Evolutionary conservation across 2,329 filamentous ascomycete species (phyloP).

Genomic region (Lasiodiplodia sp.): DNA sequence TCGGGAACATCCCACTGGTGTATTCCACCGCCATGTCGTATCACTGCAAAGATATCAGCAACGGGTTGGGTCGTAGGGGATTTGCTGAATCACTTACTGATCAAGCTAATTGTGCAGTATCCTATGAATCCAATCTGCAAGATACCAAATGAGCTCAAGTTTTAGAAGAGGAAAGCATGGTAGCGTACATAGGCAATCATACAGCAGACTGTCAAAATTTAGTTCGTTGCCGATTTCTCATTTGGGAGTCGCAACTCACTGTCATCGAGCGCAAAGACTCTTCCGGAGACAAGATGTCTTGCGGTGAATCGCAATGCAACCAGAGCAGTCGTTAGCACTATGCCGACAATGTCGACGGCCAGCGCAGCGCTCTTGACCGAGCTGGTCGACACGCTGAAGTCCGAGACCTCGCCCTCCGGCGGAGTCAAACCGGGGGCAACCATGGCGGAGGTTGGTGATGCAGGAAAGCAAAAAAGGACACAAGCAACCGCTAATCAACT

Average conservation of each 20-base stretch:
- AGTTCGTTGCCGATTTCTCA: not conserved
- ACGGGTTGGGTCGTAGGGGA: not conserved
- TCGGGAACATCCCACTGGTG: conserved; percentile 37
- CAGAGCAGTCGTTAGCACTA: conserved; percentile 44
- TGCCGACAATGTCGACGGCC: conserved; percentile 47
- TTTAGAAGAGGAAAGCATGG: no score
- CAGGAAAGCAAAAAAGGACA: no score
- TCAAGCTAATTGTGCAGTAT: conserved; percentile 36
- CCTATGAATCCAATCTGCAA: conserved; percentile 39
- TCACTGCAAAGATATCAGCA: conserved; percentile 40
- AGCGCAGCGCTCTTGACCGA: conserved; percentile 41
- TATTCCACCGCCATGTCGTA: conserved; percentile 47
- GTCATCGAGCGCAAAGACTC: conserved; percentile 42
- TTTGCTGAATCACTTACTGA: not conserved
- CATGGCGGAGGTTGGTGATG: not conserved
- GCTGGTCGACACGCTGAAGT: conserved; percentile 35
- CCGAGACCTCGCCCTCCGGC: conserved; percentile 33
- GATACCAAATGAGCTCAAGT: not conserved
- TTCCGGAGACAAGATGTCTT: conserved; percentile 43
- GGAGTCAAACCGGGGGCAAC: conserved; percentile 29
- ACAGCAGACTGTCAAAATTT: not conserved
- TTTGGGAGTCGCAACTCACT: conserved; percentile 36
- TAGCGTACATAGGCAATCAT: conserved; percentile 14
- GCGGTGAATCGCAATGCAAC: conserved; percentile 42
- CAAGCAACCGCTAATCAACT: not conserved